Base-by-base conservation (phyloP, 345 rosid species). In the Citropsis articulata region DNA sequence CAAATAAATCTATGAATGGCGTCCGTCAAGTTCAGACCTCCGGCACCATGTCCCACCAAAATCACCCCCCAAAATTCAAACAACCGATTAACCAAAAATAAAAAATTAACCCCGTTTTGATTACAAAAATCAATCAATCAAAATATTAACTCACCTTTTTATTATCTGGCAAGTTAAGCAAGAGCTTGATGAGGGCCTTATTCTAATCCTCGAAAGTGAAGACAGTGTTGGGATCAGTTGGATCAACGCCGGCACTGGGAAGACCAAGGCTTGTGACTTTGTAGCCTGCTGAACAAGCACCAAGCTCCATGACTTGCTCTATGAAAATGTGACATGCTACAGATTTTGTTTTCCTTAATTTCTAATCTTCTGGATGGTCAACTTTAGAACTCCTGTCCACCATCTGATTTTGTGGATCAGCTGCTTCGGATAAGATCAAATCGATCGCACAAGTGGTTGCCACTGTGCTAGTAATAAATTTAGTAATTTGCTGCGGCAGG, bases 231-330 rank as follows among this genome's bases (percentile, higher is more conserved):
- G 90, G 79, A 81, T 87, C 79, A 55, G 84, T 77, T 8, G 1
- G 74, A 74, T 87, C 83, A 24, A 85, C 81, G 13, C 87, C 56
- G 1, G 6, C 56, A 18, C 56, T 18, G 4, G 6, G 18, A 1
- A 50, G 56, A 83, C 86, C 89, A 40, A 87, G 71, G 66, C 85
- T 80, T 1, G 84, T 84, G 22, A 84, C 89, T 50, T 84, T 83
- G 69, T 84, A 82, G 59, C 80, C 88, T 24, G 35, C 86, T 89
- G 85, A 80, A 89, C 89, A 89, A 89, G 81, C 90, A 88, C 87
- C 90, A 88, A 9, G 36, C 90, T 66, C 89, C 91, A 72, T 81
- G 88, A 3, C 84, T 71, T 66, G 83, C 89, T 35, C 89, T 89
- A 57, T 85, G 89, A 31, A 85, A 86, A 61, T 86, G 86, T 42